Conservation (phyloP, 345 rosid species). For the Brassica napus region Da-Ae NC_063449.1:17902501-17903000, state of each 20-base stretch:
- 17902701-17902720: conserved; percentile 71
- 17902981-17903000: conserved; percentile 8
- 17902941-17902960: neutral
- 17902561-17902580: conserved; percentile 68
- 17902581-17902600: conserved; percentile 68
- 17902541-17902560: conserved; percentile 89
- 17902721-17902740: conserved; percentile 76
- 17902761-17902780: conserved; percentile 93
- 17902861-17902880: conserved; percentile 3
- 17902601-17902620: conserved; percentile 23
- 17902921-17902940: no score
- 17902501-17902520: conserved; percentile 92
- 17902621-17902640: conserved; percentile 5
- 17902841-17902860: neutral
- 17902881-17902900: neutral
- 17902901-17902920: neutral
- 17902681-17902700: conserved; percentile 57
- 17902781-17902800: conserved; percentile 27
- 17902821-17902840: neutral
- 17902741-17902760: conserved; percentile 53
- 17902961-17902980: conserved; percentile 1
- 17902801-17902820: neutral
- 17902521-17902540: conserved; percentile 87
- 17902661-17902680: conserved; percentile 53
- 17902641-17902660: conserved; percentile 21